Evolutionary conservation across 2,329 filamentous ascomycete genomes (phyloP).

Genomic region (Apiospora marii): DNA sequence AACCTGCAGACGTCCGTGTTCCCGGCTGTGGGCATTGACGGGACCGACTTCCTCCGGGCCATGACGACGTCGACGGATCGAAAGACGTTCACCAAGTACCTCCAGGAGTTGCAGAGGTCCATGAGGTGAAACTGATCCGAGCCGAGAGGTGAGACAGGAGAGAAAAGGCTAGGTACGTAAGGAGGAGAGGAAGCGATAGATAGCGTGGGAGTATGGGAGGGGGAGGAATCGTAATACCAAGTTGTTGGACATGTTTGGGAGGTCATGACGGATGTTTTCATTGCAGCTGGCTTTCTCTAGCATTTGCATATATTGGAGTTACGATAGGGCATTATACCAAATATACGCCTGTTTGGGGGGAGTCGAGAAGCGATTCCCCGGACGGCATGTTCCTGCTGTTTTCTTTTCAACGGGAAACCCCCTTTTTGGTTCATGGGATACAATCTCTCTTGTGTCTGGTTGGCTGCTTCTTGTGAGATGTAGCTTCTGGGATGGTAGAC

Average conservation of each 20-base stretch:
- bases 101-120: slow-evolving; percentile 56
- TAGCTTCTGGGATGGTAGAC: too few relatives aligned
- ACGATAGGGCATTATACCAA: slow-evolving; percentile 25
- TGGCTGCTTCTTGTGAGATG: too few relatives aligned
- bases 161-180: not conserved
- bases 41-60: slow-evolving; percentile 64
- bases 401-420: not conserved
- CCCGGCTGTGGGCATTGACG: slow-evolving; percentile 69
- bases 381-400: slow-evolving; percentile 18
- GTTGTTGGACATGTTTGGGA: not conserved
- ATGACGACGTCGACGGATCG: slow-evolving; percentile 67
- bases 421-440: not conserved
- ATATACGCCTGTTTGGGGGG: slow-evolving; percentile 9
- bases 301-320: slow-evolving; percentile 24
- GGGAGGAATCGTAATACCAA: not conserved
- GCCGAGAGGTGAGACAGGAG: not conserved
- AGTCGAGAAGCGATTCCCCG: not conserved
- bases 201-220: not conserved
- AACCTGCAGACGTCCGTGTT: slow-evolving; percentile 72
- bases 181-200: not conserved
- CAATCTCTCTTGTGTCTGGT: too few relatives aligned
- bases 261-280: not conserved
- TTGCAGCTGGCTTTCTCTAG: slow-evolving; percentile 20
- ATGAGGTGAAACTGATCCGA: slow-evolving; percentile 18
- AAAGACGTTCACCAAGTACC: slow-evolving; percentile 70